Evolutionary conservation across 768 basidiomycete genomes (phyloP), one percentile per base, ranked within the genome.

Genomic region (Exidia glandulosa): DNA sequence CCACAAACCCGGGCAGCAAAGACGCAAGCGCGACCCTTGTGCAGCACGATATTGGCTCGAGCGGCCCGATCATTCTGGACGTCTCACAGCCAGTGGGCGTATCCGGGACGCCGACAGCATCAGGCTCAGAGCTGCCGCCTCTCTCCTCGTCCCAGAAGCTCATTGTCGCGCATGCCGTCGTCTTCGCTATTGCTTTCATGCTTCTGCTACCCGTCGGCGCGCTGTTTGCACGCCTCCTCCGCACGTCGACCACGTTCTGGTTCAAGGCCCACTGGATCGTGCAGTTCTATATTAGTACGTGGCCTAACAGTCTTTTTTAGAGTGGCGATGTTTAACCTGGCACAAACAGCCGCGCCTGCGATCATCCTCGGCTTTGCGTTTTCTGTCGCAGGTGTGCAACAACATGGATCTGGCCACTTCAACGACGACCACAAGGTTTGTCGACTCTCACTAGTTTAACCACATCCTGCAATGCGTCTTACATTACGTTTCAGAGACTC

Each of bases 101-200:
- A 6, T 13, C 57, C 62, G 32, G 36, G 56, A 19, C 41, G 50
- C 50, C 50, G 9, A 29, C 50, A 27, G 27, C 25, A 25, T 58
- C 63, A 25, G 36, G 47, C n/a, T 34, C 63, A 34, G 32, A 52
- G 56, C 6, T 27, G 33, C 25, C 61, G 9, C 79, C 81, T 19
- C 69, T 81, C 9, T 68, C 72, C 27, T 74, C 74, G 19, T 79
- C 75, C 63, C 75, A 83, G 65, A 79, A 76, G 61, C 66, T 79
- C 58, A 74, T 83, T 30, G 67, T 85, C 52, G 79, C 80, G 4
- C 83, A 85, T 68, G 83, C 77, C 3, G 71, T 82, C 33, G 71
- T 81, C 59, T 79, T 76, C 45, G 71, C 71, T 9, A 59, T 81
- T 37, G 82, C 78, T 2, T 83, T 84, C 63, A 69, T 83, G 55